A percentile compares a stretch with the other conserved stretches of the same genome.
phyloP scores from a whole-genome alignment of 371 early-diverging fungal genomes.

The Mortierella sp. region DNA sequence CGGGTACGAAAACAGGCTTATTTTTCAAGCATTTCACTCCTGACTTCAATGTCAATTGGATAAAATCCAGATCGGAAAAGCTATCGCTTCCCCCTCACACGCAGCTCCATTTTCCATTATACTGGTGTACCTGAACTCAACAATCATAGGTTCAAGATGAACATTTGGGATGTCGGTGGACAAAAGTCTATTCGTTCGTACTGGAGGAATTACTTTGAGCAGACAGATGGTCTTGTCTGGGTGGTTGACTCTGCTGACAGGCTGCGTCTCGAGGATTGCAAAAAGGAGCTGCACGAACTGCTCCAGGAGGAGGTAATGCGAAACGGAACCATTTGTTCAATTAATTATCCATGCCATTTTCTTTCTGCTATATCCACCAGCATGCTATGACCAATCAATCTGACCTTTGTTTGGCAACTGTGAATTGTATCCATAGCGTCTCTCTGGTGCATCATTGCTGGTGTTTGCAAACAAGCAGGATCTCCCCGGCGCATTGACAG shows the following conservation, averaged over 20 bases:
- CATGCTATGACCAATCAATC: background rate
- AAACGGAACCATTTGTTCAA: background rate
- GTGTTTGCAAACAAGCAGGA: slow-evolving; percentile 99
- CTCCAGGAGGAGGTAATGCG: slow-evolving; percentile 85
- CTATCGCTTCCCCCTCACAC: background rate
- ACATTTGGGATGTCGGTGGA: slow-evolving; percentile 99
- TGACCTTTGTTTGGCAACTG: background rate
- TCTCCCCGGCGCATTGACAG: slow-evolving; percentile 84
- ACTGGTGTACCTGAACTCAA: background rate
- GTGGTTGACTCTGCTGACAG: slow-evolving; percentile 98
- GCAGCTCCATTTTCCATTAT: background rate
- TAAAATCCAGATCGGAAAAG: background rate
- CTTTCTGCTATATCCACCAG: background rate
- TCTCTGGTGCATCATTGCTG: slow-evolving; percentile 93
- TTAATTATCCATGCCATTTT: background rate
- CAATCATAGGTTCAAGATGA: slow-evolving; percentile 76
- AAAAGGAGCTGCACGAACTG: slow-evolving; percentile 80
- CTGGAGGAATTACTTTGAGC: slow-evolving; percentile 99
- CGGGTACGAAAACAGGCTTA: slow-evolving; percentile 60
- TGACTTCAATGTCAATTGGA: no score
- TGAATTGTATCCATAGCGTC: slow-evolving; percentile 63
- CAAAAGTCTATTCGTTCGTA: slow-evolving; percentile 97
- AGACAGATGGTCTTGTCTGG: slow-evolving; percentile 98
- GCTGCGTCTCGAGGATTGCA: slow-evolving; percentile 86
- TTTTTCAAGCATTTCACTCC: background rate